Percentiles rank a stretch among this genome's conserved stretches.
Conservation (phyloP, 495 filamentous ascomycete genomes). For the Thermothielavioides terrestris region DNA sequence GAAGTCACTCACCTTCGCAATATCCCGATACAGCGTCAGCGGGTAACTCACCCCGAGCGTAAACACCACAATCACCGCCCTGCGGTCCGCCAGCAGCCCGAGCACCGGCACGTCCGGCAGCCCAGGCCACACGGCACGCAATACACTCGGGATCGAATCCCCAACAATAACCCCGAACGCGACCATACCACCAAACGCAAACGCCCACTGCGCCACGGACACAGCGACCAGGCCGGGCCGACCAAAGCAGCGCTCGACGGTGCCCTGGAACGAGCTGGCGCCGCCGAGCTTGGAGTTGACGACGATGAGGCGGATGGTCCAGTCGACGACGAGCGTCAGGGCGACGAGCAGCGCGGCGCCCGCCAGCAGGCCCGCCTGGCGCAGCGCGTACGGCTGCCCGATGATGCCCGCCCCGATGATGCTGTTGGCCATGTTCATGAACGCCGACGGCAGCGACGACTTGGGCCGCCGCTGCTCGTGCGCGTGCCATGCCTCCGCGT, state of each 20-base stretch:
- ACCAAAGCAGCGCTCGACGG: slow-evolving; percentile 90
- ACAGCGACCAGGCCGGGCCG: slow-evolving; percentile 81
- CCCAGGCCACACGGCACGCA: slow-evolving; percentile 71
- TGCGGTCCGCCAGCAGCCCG: slow-evolving; percentile 70
- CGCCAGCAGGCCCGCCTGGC: slow-evolving; percentile 74
- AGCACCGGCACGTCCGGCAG: slow-evolving; percentile 65
- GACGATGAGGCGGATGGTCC: slow-evolving; percentile 95
- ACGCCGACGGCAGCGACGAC: slow-evolving; percentile 44
- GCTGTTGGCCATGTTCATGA: slow-evolving; percentile 99
- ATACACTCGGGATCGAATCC: slow-evolving; percentile 86
- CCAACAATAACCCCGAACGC: slow-evolving; percentile 97
- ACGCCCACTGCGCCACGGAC: slow-evolving; percentile 87
- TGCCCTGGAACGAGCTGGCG: slow-evolving; percentile 85
- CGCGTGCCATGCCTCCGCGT: slow-evolving; percentile 35
- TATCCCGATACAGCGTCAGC: slow-evolving; percentile 86
- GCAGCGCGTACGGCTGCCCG: slow-evolving; percentile 90
- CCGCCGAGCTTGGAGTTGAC: slow-evolving; percentile 92
- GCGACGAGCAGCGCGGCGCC: slow-evolving; percentile 69
- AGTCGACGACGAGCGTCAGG: slow-evolving; percentile 81
- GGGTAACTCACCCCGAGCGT: slow-evolving; percentile 84
- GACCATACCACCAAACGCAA: slow-evolving; percentile 97
- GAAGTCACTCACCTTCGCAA: slow-evolving; percentile 72
- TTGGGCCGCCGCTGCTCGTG: slow-evolving; percentile 40
- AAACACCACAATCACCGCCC: slow-evolving; percentile 77
- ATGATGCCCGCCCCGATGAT: slow-evolving; percentile 99